A percentile compares a stretch with the other conserved stretches of the same genome.
phyloP scores from a whole-genome alignment of 352 stramenopile genomes.

The Phytophthora pluvialis region DNA sequence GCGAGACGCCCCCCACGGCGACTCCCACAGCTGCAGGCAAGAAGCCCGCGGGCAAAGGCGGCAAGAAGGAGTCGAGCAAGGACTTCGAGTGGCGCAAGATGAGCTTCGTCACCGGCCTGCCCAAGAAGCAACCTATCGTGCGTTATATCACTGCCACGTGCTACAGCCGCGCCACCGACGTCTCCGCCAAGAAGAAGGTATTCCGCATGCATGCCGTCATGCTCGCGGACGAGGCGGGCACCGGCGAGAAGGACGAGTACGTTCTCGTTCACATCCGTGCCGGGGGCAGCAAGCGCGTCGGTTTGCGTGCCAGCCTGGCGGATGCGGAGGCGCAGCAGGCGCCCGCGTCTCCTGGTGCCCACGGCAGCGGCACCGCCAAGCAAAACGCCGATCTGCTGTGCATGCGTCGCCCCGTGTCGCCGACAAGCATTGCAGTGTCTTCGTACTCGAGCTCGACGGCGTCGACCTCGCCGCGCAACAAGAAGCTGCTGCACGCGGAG shows the following conservation, averaged over 20 bases:
- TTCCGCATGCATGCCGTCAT: constrained; percentile 86
- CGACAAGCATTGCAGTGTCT: constrained; percentile 39
- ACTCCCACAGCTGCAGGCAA: constrained; percentile 29
- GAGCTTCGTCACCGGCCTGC: constrained; percentile 81
- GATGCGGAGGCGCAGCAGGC: constrained; percentile 29
- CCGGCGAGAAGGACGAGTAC: constrained; percentile 55
- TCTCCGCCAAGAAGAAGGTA: constrained; percentile 74
- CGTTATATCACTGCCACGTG: constrained; percentile 83
- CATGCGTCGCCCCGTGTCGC: constrained; percentile 45
- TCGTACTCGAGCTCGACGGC: constrained; percentile 53
- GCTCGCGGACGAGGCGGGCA: constrained; percentile 57
- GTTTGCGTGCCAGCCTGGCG: constrained; percentile 48
- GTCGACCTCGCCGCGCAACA: constrained; percentile 52
- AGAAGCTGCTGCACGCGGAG: constrained; percentile 49
- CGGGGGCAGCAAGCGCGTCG: constrained; percentile 71
- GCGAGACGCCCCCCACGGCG: constrained; percentile 10
- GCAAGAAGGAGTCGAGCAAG: constrained; percentile 64
- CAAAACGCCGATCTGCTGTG: constrained; percentile 26
- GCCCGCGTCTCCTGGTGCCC: constrained; percentile 24
- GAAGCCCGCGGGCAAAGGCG: constrained; percentile 21
- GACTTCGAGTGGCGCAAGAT: constrained; percentile 87
- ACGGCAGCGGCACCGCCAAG: constrained; percentile 6
- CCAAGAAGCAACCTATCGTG: constrained; percentile 76
- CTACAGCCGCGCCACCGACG: constrained; percentile 64
- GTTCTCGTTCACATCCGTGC: constrained; percentile 81